Percentiles rank a stretch among this genome's conserved stretches.
Evolutionary conservation across 2,329 filamentous ascomycete species (phyloP).

Genomic region (Mycocentrospora acerina): DNA sequence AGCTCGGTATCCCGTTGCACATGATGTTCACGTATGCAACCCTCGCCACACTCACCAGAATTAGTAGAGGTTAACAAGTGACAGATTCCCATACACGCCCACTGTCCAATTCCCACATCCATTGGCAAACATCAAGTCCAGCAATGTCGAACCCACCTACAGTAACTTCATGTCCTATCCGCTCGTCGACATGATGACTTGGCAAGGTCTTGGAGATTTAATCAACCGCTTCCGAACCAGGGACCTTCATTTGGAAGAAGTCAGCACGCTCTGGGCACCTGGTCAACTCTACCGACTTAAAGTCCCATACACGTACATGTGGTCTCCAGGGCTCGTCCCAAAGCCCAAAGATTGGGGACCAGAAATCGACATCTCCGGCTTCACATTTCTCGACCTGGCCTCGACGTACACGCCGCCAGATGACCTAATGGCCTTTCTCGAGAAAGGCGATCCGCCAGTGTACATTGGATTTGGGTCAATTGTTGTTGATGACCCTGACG

Average conservation of each 20-base stretch:
- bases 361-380: slow-evolving; percentile 73
- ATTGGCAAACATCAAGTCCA: slow-evolving; percentile 71
- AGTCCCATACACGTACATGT: slow-evolving; percentile 73
- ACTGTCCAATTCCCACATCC: slow-evolving; percentile 77
- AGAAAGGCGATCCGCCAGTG: slow-evolving; percentile 56
- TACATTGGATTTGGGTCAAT: slow-evolving; percentile 79
- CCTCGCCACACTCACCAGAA: slow-evolving; percentile 17
- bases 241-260: slow-evolving; percentile 69
- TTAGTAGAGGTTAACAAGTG: slow-evolving; percentile 17
- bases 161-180: slow-evolving; percentile 81
- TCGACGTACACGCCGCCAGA: slow-evolving; percentile 61
- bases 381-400: slow-evolving; percentile 73
- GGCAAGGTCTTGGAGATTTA: slow-evolving; percentile 68
- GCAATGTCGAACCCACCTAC: slow-evolving; percentile 70
- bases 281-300: slow-evolving; percentile 71
- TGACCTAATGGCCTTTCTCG: slow-evolving; percentile 48
- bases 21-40: slow-evolving; percentile 81
- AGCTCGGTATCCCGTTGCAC: slow-evolving; percentile 71
- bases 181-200: slow-evolving; percentile 75
- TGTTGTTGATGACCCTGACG: slow-evolving; percentile 70
- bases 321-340: slow-evolving; percentile 63
- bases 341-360: slow-evolving; percentile 69
- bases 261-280: slow-evolving; percentile 76
- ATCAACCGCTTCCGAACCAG: slow-evolving; percentile 73
- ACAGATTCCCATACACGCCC: slow-evolving; percentile 70